These are phyloP conservation scores for Penicilliopsis zonata DNA, from an alignment of 495 filamentous ascomycete genomes.

Conservation along the genomic window DNA sequence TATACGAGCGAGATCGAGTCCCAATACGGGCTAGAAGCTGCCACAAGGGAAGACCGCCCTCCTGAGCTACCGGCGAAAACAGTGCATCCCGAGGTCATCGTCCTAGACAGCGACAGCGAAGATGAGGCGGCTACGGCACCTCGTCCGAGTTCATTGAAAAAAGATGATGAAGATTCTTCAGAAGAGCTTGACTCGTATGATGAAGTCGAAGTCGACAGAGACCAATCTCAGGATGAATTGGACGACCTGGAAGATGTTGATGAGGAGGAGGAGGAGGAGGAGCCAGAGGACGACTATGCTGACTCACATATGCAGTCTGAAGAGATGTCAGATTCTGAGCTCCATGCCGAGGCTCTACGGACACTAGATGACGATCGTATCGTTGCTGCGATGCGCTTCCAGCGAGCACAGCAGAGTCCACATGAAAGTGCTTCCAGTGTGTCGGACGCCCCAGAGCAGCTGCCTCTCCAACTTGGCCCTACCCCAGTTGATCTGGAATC, in stretches of 20 bases:
- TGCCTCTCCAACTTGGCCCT: slow-evolving; percentile 1
- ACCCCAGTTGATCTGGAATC: neutral
- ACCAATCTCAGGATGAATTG: neutral
- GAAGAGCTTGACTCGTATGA: slow-evolving; percentile 2
- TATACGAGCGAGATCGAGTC: slow-evolving; percentile 13
- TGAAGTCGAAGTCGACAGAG: slow-evolving; percentile 1
- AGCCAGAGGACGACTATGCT: too few species aligned
- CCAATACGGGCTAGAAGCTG: slow-evolving; percentile 2
- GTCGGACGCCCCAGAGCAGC: too few species aligned
- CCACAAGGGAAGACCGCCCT: slow-evolving; percentile 4
- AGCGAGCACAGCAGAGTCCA: too few species aligned
- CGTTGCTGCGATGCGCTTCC: too few species aligned
- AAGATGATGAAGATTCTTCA: too few species aligned
- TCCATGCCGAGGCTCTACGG: too few species aligned
- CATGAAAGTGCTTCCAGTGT: too few species aligned
- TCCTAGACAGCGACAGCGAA: slow-evolving; percentile 32
- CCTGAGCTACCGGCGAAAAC: slow-evolving; percentile 4
- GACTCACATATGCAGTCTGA: too few species aligned
- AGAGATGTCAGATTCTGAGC: too few species aligned
- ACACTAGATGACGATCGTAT: too few species aligned
- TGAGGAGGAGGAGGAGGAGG: slow-evolving; percentile 2
- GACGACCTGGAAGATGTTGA: slow-evolving; percentile 1
- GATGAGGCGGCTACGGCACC: slow-evolving; percentile 21
- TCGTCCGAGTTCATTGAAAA: too few species aligned
- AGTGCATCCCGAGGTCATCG: slow-evolving; percentile 23